These are phyloP conservation scores for Psophocarpus tetragonolobus DNA, from an alignment of 306 rosid genomes.

Conservation along the genomic window DNA sequence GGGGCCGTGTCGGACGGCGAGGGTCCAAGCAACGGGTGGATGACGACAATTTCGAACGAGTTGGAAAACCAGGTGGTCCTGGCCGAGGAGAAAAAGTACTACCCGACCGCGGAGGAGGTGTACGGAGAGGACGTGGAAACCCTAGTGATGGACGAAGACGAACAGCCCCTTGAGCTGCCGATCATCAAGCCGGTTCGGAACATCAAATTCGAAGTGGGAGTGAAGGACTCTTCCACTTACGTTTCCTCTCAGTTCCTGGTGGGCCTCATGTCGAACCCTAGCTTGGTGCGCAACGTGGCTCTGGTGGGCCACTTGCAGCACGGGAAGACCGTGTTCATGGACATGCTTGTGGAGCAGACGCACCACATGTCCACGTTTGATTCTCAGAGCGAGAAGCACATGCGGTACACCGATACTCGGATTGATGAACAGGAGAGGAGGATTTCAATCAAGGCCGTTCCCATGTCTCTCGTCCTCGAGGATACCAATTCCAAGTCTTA, in stretches of 20 bases:
- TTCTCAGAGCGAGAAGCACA: constrained; percentile 73
- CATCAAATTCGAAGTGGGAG: constrained; percentile 90
- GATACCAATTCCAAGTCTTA: constrained; percentile 84
- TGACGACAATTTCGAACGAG: constrained; percentile 59
- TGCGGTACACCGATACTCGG: constrained; percentile 88
- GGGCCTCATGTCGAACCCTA: constrained; percentile 94
- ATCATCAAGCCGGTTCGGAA: constrained; percentile 79
- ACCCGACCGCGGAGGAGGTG: constrained; percentile 94
- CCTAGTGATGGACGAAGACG: constrained; percentile 97
- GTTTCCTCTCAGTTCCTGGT: constrained; percentile 80
- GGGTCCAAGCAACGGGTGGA: constrained; percentile 71
- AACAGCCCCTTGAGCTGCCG: constrained; percentile 78
- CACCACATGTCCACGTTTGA: constrained; percentile 95
- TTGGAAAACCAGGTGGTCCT: constrained; percentile 89
- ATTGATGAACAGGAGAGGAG: constrained; percentile 92
- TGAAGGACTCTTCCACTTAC: constrained; percentile 90
- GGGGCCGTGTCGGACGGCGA: constrained; percentile 63
- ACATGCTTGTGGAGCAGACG: constrained; percentile 94
- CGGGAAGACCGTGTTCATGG: constrained; percentile 98
- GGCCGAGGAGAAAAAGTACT: constrained; percentile 96
- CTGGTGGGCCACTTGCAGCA: constrained; percentile 93
- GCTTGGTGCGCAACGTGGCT: constrained; percentile 79
- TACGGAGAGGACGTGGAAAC: constrained; percentile 97
- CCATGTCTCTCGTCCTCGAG: constrained; percentile 95
- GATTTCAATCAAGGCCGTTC: constrained; percentile 90